Conservation (phyloP, 169 alveolate genomes). For the Sarcocystis neurona region DNA sequence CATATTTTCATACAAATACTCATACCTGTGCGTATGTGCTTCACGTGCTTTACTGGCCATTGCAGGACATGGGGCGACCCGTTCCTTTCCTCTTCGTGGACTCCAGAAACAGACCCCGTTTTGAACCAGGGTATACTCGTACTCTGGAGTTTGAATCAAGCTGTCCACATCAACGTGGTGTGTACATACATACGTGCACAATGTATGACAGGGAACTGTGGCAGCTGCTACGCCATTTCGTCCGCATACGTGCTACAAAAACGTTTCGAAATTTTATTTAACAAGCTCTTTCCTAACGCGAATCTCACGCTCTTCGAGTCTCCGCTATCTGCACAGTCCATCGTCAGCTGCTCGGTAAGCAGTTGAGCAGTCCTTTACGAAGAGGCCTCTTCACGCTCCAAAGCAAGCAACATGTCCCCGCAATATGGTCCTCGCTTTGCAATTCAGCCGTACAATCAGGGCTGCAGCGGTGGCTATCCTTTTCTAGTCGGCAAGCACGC, state of each 20-base stretch:
- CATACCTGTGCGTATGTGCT: no score
- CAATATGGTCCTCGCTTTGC: neutral
- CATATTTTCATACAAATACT: no score
- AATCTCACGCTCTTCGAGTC: constrained; percentile 12
- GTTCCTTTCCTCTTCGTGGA: constrained; percentile 39
- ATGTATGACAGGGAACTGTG: constrained; percentile 87
- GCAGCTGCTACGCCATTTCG: constrained; percentile 94
- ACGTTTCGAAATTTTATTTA: constrained; percentile 69
- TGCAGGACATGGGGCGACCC: constrained; percentile 70
- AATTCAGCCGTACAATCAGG: constrained; percentile 82
- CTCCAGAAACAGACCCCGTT: constrained; percentile 36
- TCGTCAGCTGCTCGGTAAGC: constrained; percentile 71
- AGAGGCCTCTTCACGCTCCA: constrained; percentile 10
- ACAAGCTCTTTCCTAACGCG: constrained; percentile 26
- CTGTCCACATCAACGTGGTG: neutral
- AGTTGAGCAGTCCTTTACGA: neutral
- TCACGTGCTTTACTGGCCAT: no score
- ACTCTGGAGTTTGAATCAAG: no score
- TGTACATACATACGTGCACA: neutral
- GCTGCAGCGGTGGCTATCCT: constrained; percentile 91
- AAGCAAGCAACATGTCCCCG: neutral
- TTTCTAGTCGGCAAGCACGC: constrained; percentile 87
- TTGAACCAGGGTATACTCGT: constrained; percentile 42
- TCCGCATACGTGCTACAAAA: constrained; percentile 82
- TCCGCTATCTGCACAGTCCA: constrained; percentile 72